Evolutionary conservation across 306 rosid species (phyloP).

Genomic region (Begonia fuchsioides): DNA sequence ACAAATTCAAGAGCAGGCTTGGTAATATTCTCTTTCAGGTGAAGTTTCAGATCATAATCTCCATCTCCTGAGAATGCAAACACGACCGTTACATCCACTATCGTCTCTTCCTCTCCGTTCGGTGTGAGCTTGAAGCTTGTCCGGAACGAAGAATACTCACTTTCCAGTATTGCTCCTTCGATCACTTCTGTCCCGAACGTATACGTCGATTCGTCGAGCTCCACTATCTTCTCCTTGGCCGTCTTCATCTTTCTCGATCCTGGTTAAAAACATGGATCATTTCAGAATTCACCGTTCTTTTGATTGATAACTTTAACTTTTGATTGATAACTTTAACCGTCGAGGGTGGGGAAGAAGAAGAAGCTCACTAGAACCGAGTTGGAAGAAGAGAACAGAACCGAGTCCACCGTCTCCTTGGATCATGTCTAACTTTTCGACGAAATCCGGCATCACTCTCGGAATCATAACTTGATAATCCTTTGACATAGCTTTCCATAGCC

Average conservation of each 20-base stretch:
- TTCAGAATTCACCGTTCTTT: too few species aligned
- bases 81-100: too few species aligned
- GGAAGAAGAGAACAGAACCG: conserved; percentile 39
- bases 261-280: background rate
- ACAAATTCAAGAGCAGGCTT: too few species aligned
- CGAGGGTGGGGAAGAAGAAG: background rate
- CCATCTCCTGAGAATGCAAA: too few species aligned
- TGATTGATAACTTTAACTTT: too few species aligned
- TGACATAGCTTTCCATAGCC: conserved; percentile 35
- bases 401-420: conserved; percentile 55
- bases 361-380: conserved; percentile 25
- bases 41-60: background rate
- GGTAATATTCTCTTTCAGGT: too few species aligned
- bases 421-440: conserved; percentile 32
- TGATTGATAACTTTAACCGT: too few species aligned
- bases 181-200: conserved; percentile 34
- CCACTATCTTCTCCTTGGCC: conserved; percentile 43
- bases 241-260: conserved; percentile 9
- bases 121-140: conserved; percentile 30
- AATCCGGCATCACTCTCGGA: conserved; percentile 31
- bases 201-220: conserved; percentile 28
- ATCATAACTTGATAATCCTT: conserved; percentile 22
- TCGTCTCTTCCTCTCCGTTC: conserved; percentile 10
- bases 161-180: conserved; percentile 38
- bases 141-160: conserved; percentile 36